A percentile compares a stretch with the other conserved stretches of the same genome.
phyloP scores from a whole-genome alignment of 2,329 filamentous ascomycete species.

The Fusarium abutilonis region DNA sequence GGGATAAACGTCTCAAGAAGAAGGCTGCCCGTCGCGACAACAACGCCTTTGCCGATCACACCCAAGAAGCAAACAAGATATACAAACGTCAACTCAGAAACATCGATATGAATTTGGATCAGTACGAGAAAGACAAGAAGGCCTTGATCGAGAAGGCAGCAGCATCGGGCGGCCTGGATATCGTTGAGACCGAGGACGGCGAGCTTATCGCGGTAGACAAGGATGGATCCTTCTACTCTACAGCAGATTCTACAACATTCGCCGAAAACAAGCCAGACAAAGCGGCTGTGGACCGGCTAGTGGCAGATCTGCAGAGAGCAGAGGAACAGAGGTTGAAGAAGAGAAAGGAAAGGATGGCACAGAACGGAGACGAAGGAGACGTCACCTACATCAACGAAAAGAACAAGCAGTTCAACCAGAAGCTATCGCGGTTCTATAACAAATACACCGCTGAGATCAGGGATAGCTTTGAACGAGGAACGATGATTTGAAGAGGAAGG shows the following conservation, averaged over 20 bases:
- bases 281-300: slow-evolving; percentile 86
- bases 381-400: slow-evolving; percentile 99
- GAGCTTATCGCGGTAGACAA: slow-evolving; percentile 95
- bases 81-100: slow-evolving; percentile 91
- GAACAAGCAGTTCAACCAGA: slow-evolving; percentile 99
- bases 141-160: slow-evolving; percentile 86
- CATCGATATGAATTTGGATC: slow-evolving; percentile 78
- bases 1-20: slow-evolving; percentile 91
- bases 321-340: slow-evolving; percentile 90
- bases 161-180: slow-evolving; percentile 83
- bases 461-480: slow-evolving; percentile 97
- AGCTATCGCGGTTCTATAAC: slow-evolving; percentile 94
- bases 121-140: slow-evolving; percentile 88
- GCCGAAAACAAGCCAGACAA: slow-evolving; percentile 87
- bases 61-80: slow-evolving; percentile 86
- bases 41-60: slow-evolving; percentile 90
- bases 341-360: slow-evolving; percentile 78
- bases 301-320: slow-evolving; percentile 85
- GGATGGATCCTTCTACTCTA: slow-evolving; percentile 90
- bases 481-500: slow-evolving; percentile 75
- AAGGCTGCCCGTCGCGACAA: slow-evolving; percentile 83
- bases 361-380: slow-evolving; percentile 86
- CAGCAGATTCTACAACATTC: slow-evolving; percentile 82
- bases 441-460: slow-evolving; percentile 98
- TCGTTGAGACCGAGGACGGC: slow-evolving; percentile 94